Conservation (phyloP, 1,284 basidiomycete genomes). For the Apiotrichum domesticum region DNA sequence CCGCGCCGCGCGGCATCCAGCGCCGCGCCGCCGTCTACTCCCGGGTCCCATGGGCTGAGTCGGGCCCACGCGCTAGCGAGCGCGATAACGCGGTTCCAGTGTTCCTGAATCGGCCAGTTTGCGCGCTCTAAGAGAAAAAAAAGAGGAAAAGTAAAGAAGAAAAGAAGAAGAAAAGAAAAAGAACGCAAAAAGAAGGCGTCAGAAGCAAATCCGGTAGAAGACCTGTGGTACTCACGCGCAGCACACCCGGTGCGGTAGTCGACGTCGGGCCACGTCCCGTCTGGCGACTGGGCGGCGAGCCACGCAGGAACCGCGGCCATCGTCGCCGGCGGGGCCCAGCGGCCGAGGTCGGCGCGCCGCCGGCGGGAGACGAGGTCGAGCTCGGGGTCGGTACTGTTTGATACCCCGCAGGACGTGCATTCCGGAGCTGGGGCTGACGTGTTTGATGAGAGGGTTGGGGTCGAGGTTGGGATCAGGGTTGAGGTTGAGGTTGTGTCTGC, state of each 20-base stretch:
- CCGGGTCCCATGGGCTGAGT: conserved; percentile 45
- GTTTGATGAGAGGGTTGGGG: too few species aligned
- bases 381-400: too few species aligned
- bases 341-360: conserved; percentile 21
- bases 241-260: conserved; percentile 58
- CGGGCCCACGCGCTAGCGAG: conserved; percentile 58
- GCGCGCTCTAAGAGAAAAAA: conserved; percentile 50
- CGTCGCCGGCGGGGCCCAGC: conserved; percentile 8
- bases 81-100: conserved; percentile 57
- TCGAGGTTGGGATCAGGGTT: too few species aligned
- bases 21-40: conserved; percentile 46
- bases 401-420: too few species aligned
- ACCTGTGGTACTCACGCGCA: conserved; percentile 43
- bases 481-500: too few species aligned
- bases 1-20: conserved; percentile 50
- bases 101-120: conserved; percentile 61
- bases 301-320: conserved; percentile 12
- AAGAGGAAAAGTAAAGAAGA: too few species aligned
- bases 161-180: background rate
- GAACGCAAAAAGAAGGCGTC: too few species aligned
- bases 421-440: too few species aligned
- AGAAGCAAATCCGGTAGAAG: too few species aligned
- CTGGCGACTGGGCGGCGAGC: conserved; percentile 17
- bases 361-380: conserved; percentile 9
- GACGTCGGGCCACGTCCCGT: conserved; percentile 58